Conservation (phyloP, 768 basidiomycete species). For the Auricularia sp. region DNA sequence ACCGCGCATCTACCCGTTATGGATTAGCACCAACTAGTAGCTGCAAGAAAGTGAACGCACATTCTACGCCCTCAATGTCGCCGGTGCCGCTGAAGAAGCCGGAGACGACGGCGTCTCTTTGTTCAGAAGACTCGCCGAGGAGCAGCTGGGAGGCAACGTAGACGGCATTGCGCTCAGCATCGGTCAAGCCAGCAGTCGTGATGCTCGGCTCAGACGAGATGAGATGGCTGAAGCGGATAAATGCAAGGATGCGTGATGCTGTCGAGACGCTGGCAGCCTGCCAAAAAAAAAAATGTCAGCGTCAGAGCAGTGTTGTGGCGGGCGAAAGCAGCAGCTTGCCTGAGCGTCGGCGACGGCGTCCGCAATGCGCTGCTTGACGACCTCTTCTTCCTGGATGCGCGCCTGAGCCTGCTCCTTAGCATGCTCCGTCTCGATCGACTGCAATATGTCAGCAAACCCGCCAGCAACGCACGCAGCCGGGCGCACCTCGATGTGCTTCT, state of each 20-base stretch:
- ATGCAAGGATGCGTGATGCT: neutral
- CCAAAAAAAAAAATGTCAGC: neutral
- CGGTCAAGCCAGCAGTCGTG: constrained; percentile 22
- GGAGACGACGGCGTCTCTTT: constrained; percentile 39
- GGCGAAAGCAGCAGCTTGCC: constrained; percentile 27
- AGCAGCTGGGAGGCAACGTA: constrained; percentile 43
- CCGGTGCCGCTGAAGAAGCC: constrained; percentile 50
- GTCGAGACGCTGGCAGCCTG: neutral
- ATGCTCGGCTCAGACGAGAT: neutral
- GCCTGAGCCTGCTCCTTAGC: constrained; percentile 44
- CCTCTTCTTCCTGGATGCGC: constrained; percentile 45
- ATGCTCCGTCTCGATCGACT: constrained; percentile 52
- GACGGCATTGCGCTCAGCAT: constrained; percentile 45
- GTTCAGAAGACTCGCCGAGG: constrained; percentile 42
- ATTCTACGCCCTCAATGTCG: constrained; percentile 49
- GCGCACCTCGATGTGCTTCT: constrained; percentile 73
- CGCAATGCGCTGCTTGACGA: constrained; percentile 43
- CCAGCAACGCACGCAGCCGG: neutral
- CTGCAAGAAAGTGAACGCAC: constrained; percentile 30
- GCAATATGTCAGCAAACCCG: neutral
- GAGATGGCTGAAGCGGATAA: constrained; percentile 1
- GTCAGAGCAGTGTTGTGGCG: neutral
- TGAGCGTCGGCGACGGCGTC: constrained; percentile 48
- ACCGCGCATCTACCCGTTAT: constrained; percentile 41
- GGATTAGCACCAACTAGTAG: constrained; percentile 1